phyloP scores from a whole-genome alignment of 108 stramenopile species.

The Poteriospumella lacustris region DNA sequence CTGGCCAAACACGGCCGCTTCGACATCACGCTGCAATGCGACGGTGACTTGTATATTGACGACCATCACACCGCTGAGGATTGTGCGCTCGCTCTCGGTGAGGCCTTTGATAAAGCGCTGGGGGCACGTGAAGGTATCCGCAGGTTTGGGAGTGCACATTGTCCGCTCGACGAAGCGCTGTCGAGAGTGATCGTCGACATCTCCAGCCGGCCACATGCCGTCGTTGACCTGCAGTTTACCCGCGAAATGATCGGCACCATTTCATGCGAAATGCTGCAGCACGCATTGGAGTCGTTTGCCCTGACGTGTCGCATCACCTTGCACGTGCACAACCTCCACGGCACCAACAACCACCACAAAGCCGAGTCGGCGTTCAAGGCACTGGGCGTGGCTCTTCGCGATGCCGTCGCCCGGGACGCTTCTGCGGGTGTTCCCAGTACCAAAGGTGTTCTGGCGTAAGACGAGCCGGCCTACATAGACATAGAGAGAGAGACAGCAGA shows the following conservation, averaged over 20 bases:
- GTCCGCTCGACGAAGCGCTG: conserved; percentile 57
- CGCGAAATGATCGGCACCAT: conserved; percentile 59
- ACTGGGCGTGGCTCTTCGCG: conserved; percentile 46
- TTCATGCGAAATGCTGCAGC: conserved; percentile 83
- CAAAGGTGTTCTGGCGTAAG: conserved; percentile 49
- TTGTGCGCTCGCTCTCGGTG: conserved; percentile 82
- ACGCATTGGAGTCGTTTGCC: conserved; percentile 77
- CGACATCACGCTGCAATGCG: conserved; percentile 61
- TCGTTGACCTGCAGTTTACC: conserved; percentile 38
- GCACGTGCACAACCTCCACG: conserved; percentile 67
- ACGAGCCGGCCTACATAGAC: too few species aligned
- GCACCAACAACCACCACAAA: conserved; percentile 56
- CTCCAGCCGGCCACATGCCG: conserved; percentile 49
- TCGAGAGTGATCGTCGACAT: conserved; percentile 56
- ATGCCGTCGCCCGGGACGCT: conserved; percentile 41
- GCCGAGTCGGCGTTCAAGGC: conserved; percentile 61
- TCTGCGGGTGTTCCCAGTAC: conserved; percentile 50
- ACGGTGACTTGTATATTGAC: conserved; percentile 85
- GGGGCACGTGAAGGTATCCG: conserved; percentile 54
- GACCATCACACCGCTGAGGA: conserved; percentile 95
- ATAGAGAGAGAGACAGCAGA: too few species aligned
- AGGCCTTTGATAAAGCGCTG: conserved; percentile 70
- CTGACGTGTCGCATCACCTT: conserved; percentile 78
- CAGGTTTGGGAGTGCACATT: conserved; percentile 48
- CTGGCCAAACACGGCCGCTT: conserved; percentile 65